Base-by-base conservation (phyloP, 2,329 filamentous ascomycete genomes). In the Metarhizium anisopliae region DNA sequence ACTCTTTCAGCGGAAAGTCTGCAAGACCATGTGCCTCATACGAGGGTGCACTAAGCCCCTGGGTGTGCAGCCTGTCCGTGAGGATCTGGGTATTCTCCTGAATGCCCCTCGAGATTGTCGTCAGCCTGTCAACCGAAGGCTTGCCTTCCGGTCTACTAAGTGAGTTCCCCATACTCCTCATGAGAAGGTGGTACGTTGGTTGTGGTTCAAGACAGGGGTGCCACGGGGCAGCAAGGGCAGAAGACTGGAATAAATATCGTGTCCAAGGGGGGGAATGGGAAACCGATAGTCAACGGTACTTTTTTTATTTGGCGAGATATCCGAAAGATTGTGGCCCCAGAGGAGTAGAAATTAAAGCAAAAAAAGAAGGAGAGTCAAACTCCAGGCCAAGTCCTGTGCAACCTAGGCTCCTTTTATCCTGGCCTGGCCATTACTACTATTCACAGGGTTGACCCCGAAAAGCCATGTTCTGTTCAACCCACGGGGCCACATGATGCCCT, bases 11-110 rank as follows among this genome's bases (percentile, higher is more conserved):
- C 11, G 61, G 55, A 29, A 63, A 63, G 14, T 62, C 61, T 4
- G 61, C 45, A 5, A 55, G 52, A n/a, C 63, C 63, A 10, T 58
- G 51, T 20, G 56, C 25, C 13, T 60, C 50, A 42, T 58, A 60
- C 2, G 62, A 63, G 6, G 62, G 60, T 11, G 62, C 63, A 30
- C 55, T 56, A 1, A 64, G 56, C 11, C 59, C 56, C 36, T 61
- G 62, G 40, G 55, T 50, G 11, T 53, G 52, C 7, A 64, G 55
- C 25, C 49, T 45, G 8, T 58, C 47, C 4, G 61, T 55, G 8
- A 65, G 54, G 32, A 60, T 42, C 10, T 52, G 36, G 3, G 62
- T 64, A 18, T 63, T 63, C 13, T 56, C 56, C 11, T 57, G 56
- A 29, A 65, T 65, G 6, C 50, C 53, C 45, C 38, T 50, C 1